Percentiles rank a stretch among this genome's conserved stretches.
These are phyloP conservation scores for Coprinopsis sp. DNA, from an alignment of 768 basidiomycete genomes.

Conservation along the genomic window DNA sequence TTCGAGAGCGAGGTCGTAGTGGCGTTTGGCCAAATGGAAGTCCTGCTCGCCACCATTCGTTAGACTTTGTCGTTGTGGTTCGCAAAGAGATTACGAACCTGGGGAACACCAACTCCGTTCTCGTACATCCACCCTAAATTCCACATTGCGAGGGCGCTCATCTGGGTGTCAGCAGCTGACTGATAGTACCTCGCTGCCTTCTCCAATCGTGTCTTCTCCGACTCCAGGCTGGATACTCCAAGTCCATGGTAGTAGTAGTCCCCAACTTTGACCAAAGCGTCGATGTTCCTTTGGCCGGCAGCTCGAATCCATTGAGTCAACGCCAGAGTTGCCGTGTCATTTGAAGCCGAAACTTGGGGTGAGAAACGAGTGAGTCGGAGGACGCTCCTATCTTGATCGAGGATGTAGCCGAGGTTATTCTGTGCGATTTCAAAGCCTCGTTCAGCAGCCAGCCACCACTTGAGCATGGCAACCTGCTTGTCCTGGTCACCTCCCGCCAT, in stretches of 20 bases:
- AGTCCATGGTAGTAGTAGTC: conserved; percentile 95
- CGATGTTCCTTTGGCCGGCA: conserved; percentile 90
- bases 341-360: conserved; percentile 68
- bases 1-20: conserved; percentile 87
- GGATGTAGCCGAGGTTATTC: conserved; percentile 88
- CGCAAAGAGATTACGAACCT: conserved; percentile 39
- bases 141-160: conserved; percentile 96
- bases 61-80: neutral
- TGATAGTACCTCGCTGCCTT: conserved; percentile 94
- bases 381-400: conserved; percentile 84
- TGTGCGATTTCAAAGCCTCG: conserved; percentile 89
- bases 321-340: conserved; percentile 77
- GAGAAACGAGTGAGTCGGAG: conserved; percentile 65
- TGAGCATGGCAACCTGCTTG: conserved; percentile 79
- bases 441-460: conserved; percentile 96
- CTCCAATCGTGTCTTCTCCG: conserved; percentile 61
- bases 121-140: conserved; percentile 99
- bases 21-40: conserved; percentile 93
- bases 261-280: conserved; percentile 95
- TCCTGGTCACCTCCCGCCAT: conserved; percentile 63
- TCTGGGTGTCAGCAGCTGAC: conserved; percentile 86
- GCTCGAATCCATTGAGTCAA: conserved; percentile 94
- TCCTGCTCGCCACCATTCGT: conserved; percentile 46
- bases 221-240: conserved; percentile 65
- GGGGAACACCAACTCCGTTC: conserved; percentile 87